These are phyloP conservation scores for Penicillium paxilli DNA, from an alignment of 495 filamentous ascomycete genomes.

Conservation along the genomic window DNA sequence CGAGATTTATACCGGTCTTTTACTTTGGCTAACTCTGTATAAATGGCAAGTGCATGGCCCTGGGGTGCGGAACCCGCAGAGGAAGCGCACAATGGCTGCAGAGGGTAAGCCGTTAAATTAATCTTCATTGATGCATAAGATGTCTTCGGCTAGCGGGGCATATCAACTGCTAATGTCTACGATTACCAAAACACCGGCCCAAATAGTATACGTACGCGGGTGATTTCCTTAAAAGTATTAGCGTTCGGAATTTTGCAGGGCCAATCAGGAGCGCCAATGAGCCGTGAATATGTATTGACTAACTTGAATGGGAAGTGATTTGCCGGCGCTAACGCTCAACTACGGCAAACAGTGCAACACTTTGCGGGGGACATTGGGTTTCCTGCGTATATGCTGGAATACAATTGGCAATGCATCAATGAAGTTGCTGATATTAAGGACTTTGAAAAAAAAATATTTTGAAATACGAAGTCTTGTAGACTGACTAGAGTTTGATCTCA, in stretches of 20 bases:
- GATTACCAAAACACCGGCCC: neutral
- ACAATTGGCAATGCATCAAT: too few relatives aligned
- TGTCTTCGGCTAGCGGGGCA: neutral
- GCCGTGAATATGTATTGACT: too few relatives aligned
- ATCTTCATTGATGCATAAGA: neutral
- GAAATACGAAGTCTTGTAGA: neutral
- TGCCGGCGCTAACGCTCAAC: too few relatives aligned
- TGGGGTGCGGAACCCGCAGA: neutral
- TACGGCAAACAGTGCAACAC: neutral
- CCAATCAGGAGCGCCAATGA: neutral
- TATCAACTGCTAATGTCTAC: neutral
- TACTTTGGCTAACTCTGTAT: neutral
- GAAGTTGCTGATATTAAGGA: too few relatives aligned
- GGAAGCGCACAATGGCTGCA: neutral
- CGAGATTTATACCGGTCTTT: neutral
- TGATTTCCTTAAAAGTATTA: neutral
- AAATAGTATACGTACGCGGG: neutral
- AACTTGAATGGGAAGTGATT: too few relatives aligned
- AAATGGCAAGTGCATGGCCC: neutral
- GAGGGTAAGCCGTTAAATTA: neutral
- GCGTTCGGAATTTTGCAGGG: neutral
- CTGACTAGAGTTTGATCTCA: neutral
- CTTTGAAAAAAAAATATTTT: neutral
- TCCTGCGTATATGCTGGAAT: too few relatives aligned
- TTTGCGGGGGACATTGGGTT: neutral